Evolutionary conservation across 2,329 filamentous ascomycete species (phyloP).

Genomic region (Lasiodiplodia sp.): DNA sequence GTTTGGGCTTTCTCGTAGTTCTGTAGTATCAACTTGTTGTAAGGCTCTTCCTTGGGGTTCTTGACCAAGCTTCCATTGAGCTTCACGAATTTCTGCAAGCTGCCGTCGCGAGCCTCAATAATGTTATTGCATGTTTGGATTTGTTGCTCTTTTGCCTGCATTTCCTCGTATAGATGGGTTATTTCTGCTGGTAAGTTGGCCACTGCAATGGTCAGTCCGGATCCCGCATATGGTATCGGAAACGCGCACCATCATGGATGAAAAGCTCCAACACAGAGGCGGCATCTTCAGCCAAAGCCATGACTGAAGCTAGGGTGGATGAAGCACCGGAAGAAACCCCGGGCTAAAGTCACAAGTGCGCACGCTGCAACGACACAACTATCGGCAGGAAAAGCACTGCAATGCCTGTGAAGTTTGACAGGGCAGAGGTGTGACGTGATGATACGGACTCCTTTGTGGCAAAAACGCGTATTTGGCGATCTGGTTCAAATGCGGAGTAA

Average conservation of each 20-base stretch:
- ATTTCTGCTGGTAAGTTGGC: constrained; percentile 84
- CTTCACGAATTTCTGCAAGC: constrained; percentile 84
- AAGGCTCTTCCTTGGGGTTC: constrained; percentile 77
- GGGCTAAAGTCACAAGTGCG: background rate
- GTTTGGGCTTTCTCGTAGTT: constrained; percentile 73
- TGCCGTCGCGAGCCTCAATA: constrained; percentile 75
- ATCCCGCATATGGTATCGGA: no score
- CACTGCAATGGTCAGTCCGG: constrained; percentile 51
- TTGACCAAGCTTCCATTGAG: constrained; percentile 74
- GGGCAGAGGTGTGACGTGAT: background rate
- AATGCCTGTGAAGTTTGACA: background rate
- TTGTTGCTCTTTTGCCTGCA: constrained; percentile 77
- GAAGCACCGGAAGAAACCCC: background rate
- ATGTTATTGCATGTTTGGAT: constrained; percentile 72
- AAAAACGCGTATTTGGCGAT: background rate
- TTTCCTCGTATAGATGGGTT: constrained; percentile 83
- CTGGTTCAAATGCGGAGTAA: background rate
- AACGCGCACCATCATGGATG: constrained; percentile 66
- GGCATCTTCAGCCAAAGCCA: constrained; percentile 63
- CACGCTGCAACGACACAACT: background rate
- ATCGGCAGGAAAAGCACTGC: background rate
- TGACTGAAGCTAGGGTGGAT: constrained; percentile 29
- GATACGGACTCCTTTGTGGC: background rate
- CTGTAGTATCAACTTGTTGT: constrained; percentile 71
- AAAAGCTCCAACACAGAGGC: constrained; percentile 80